Evolutionary conservation across 768 basidiomycete species (phyloP), one percentile per base, ranked within the genome.

Genomic region (Sporobolomyces phaffii): DNA sequence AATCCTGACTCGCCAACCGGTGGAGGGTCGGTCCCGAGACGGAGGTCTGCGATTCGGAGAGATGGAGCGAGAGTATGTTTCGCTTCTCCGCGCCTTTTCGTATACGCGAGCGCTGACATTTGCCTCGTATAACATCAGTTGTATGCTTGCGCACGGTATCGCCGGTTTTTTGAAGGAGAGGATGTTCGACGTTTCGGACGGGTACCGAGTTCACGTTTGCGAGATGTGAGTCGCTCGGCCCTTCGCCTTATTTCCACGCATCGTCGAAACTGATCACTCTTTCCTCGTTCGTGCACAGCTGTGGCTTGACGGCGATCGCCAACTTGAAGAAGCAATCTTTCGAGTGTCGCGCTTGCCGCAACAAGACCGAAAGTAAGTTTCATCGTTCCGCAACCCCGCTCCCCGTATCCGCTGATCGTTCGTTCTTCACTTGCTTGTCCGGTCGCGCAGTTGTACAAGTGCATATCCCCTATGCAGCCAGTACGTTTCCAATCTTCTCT

Each of bases 261-360:
- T 11, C 45, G 5, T 15, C 5, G 22, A 2, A n/a, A 5, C 51
- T 53, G 58, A n/a, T n/a, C n/a, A 36, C 34, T 3, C 26, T 2
- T 20, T 29, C 40, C 17, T 1, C 62, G 67, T 17, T 65, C 62
- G 2, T 29, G 26, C 64, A 5, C 73, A 91, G 89, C 71, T 97
- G 96, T 76, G 94, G 96, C 71, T 80, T 99, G 62, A 94, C 93
- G 17, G 93, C 96, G 4, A 94, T 98, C 76, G 96, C 96, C 24
- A 97, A 98, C 78, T 82, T 99, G 85, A 97, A 98, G 87, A 97
- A 97, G 79, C 94, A 97, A 83, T 92, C 86, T 43, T 98, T 97
- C 78, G 91, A 98, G 81, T 99, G 96, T 76, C 89, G 94, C 61
- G 89, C 92, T 28, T 98, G 94, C 80, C 89, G 92, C 77, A 97